These are phyloP conservation scores for Phaffomyces opuntiae DNA, from an alignment of 805 yeast species.

Conservation along the genomic window DNA sequence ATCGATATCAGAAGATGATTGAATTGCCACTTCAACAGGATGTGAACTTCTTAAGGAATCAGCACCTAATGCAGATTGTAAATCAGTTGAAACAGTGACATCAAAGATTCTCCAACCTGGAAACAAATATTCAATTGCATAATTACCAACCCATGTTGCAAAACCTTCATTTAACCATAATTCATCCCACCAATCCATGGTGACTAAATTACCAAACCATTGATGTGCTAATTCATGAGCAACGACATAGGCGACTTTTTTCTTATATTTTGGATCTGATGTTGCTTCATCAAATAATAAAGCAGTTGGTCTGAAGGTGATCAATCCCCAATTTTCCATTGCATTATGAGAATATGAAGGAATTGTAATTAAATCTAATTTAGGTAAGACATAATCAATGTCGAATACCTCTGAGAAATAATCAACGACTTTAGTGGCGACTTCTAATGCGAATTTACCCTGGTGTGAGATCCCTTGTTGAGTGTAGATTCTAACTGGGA, in stretches of 20 bases:
- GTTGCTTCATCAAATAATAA: slow-evolving; percentile 61
- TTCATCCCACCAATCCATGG: slow-evolving; percentile 93
- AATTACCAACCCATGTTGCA: slow-evolving; percentile 89
- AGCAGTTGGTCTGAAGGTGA: slow-evolving; percentile 77
- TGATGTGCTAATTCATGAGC: slow-evolving; percentile 88
- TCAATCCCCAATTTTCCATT: slow-evolving; percentile 81
- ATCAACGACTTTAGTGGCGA: slow-evolving; percentile 66
- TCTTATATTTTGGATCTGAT: slow-evolving; percentile 54
- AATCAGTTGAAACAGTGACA: slow-evolving; percentile 61
- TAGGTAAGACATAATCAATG: slow-evolving; percentile 74
- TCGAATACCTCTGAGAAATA: slow-evolving; percentile 68
- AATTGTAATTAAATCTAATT: slow-evolving; percentile 72
- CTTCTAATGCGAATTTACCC: slow-evolving; percentile 64
- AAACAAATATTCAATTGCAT: slow-evolving; percentile 61
- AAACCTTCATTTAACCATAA: slow-evolving; percentile 85
- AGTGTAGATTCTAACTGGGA: slow-evolving; percentile 78
- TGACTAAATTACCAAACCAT: slow-evolving; percentile 86
- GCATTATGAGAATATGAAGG: slow-evolving; percentile 84
- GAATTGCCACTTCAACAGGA: slow-evolving; percentile 79
- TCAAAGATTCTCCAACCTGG: slow-evolving; percentile 87
- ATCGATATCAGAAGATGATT: slow-evolving; percentile 68
- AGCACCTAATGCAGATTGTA: slow-evolving; percentile 64
- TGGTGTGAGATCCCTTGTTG: slow-evolving; percentile 69
- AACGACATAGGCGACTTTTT: slow-evolving; percentile 76
- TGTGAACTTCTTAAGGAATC: slow-evolving; percentile 79